Conservation (phyloP, 805 yeast genomes). For the Ogataea corticis region DNA sequence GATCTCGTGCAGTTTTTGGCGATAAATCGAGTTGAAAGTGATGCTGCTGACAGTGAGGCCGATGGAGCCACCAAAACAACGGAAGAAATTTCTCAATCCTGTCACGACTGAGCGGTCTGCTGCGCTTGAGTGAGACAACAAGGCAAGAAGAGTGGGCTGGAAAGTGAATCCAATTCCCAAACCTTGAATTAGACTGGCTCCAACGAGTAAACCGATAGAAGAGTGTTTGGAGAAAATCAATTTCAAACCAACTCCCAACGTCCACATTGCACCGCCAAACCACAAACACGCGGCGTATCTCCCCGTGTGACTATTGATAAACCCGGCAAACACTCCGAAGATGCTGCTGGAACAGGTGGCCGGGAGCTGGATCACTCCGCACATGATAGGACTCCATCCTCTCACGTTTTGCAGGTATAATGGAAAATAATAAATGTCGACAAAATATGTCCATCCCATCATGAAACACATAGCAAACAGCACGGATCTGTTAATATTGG, state of each 20-base stretch:
- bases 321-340: slow-evolving; percentile 46
- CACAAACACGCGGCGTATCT: slow-evolving; percentile 36
- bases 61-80: slow-evolving; percentile 57
- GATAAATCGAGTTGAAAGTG: slow-evolving; percentile 14
- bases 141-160: slow-evolving; percentile 53
- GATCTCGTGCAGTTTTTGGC: not conserved
- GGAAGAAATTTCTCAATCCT: slow-evolving; percentile 49
- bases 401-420: slow-evolving; percentile 45
- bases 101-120: slow-evolving; percentile 56
- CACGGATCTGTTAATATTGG: slow-evolving; percentile 32
- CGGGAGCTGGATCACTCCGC: slow-evolving; percentile 45
- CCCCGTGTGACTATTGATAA: slow-evolving; percentile 40
- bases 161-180: slow-evolving; percentile 48
- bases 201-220: slow-evolving; percentile 35
- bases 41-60: slow-evolving; percentile 40
- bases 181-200: slow-evolving; percentile 39
- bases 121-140: slow-evolving; percentile 46
- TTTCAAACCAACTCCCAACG: slow-evolving; percentile 40
- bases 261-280: slow-evolving; percentile 39
- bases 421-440: slow-evolving; percentile 47
- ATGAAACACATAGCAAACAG: slow-evolving; percentile 38
- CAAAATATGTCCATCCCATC: slow-evolving; percentile 48
- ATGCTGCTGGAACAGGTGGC: slow-evolving; percentile 32
- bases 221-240: slow-evolving; percentile 32
- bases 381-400: slow-evolving; percentile 39